Base-by-base conservation (phyloP, 805 yeast species). In the Candida fluviatilis region DNA sequence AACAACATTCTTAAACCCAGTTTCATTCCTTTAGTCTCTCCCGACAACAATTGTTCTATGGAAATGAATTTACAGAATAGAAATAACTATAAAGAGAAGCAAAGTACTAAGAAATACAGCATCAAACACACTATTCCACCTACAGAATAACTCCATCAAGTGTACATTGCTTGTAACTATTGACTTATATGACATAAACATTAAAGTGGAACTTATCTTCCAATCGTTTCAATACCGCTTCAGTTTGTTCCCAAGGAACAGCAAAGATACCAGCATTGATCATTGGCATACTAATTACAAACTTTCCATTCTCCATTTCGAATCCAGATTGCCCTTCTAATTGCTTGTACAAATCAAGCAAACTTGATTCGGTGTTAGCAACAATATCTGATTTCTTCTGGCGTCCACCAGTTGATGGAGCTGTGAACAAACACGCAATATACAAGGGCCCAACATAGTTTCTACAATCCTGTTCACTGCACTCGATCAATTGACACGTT, bases 231-330 rank as follows among this genome's bases (percentile, higher is more conserved):
- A 87, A 51, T 0, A 74, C 74, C 12, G 42, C 49, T 52, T 79
- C 91, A 0, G 95, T 85, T 8, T 69, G 46, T 11, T 66, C 71
- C 95, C 95, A 86, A 0, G 95, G 93, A 5, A 84, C 89, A 1
- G 73, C 73, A 56, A 86, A 87, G 2, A 87, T 75, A 0, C 95
- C 95, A 21, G 91, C 75, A 49, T 87, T 87, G 47, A 87, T 86
- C 55, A 73, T 72, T 16, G 95, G 95, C 83, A 87, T 76, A 45
- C 71, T 70, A 2, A 85, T 51, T 0, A 57, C 54, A 12, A 54
- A 45, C 11, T 42, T 34, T 2, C 54, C 42, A 8, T 42, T 44
- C n/a, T 41, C 42, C 3, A 31, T 30, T 14, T 44, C 46, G 4
- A 42, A 31, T n/a, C 38, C 32, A 28, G 31, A 40, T 13, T 30